These are phyloP conservation scores for Delitschia confertaspora DNA, from an alignment of 495 filamentous ascomycete genomes.

Conservation along the genomic window DNA sequence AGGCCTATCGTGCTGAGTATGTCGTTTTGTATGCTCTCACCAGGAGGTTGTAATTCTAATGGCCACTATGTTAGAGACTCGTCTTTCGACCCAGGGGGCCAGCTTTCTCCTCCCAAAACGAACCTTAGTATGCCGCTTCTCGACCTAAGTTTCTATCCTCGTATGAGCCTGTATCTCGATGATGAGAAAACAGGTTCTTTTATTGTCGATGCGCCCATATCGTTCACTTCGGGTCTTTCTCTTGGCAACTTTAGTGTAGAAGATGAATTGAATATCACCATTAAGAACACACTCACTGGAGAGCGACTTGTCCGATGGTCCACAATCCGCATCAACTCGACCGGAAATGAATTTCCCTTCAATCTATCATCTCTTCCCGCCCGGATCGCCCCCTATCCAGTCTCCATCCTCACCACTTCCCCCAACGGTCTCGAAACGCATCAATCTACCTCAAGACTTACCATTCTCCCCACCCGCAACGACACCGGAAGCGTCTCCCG, in stretches of 20 bases:
- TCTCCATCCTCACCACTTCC: slow-evolving; percentile 25
- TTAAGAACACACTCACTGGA: slow-evolving; percentile 31
- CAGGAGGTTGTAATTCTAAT: background rate
- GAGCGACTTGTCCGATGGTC: slow-evolving; percentile 21
- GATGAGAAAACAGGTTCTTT: slow-evolving; percentile 47
- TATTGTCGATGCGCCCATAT: slow-evolving; percentile 51
- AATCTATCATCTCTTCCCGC: background rate
- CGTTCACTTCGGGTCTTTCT: slow-evolving; percentile 40
- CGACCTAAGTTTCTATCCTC: slow-evolving; percentile 49
- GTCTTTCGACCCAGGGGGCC: slow-evolving; percentile 53
- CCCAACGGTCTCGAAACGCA: slow-evolving; percentile 35
- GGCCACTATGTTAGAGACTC: background rate
- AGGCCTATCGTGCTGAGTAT: slow-evolving; percentile 24
- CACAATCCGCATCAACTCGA: slow-evolving; percentile 10
- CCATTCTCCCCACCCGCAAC: slow-evolving; percentile 48
- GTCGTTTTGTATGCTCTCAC: slow-evolving; percentile 4
- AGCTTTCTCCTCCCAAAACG: slow-evolving; percentile 39
- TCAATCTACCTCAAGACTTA: slow-evolving; percentile 41
- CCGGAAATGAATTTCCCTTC: slow-evolving; percentile 5
- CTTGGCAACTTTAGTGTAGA: slow-evolving; percentile 33
- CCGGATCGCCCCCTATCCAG: background rate
- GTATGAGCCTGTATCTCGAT: slow-evolving; percentile 53
- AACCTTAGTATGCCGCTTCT: slow-evolving; percentile 41
- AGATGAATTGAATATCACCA: slow-evolving; percentile 23
- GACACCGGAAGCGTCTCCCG: slow-evolving; percentile 51